A percentile compares a stretch with the other conserved stretches of the same genome.
These are phyloP conservation scores for Candida lessepsii DNA, from an alignment of 805 yeast genomes.

Conservation along the genomic window DNA sequence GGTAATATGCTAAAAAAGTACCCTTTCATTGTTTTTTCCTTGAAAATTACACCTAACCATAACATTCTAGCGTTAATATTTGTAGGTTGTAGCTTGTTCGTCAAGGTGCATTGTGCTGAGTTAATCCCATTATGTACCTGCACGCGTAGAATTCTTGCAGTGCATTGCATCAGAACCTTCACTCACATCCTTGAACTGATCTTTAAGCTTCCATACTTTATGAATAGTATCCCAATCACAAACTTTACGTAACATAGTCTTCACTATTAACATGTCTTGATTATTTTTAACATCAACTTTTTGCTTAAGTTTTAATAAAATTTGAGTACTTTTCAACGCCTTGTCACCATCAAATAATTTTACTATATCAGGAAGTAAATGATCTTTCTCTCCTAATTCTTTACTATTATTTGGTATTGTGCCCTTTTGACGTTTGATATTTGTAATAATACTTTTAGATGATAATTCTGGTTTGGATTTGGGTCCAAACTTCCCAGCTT, in stretches of 20 bases:
- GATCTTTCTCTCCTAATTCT: neutral
- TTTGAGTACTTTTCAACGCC: slow-evolving; percentile 10
- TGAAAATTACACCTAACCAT: too few relatives aligned
- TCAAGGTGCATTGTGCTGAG: neutral
- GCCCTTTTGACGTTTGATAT: slow-evolving; percentile 23
- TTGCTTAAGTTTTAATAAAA: slow-evolving; percentile 11
- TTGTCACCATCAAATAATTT: neutral
- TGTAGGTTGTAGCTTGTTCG: too few relatives aligned
- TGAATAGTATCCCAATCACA: slow-evolving; percentile 62
- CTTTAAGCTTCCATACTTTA: slow-evolving; percentile 64
- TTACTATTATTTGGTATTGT: neutral
- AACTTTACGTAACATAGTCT: slow-evolving; percentile 67
- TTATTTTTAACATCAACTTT: slow-evolving; percentile 27
- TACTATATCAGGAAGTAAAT: slow-evolving; percentile 10
- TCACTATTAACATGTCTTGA: slow-evolving; percentile 55
- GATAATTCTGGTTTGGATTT: slow-evolving; percentile 20
- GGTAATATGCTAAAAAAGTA: too few relatives aligned
- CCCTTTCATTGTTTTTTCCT: too few relatives aligned
- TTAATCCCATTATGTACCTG: neutral
- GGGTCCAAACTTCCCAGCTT: slow-evolving; percentile 57
- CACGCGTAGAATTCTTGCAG: slow-evolving; percentile 2
- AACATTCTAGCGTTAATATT: too few relatives aligned
- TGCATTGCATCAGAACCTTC: slow-evolving; percentile 7
- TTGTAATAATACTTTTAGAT: slow-evolving; percentile 28
- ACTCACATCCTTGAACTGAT: slow-evolving; percentile 3